Conservation (phyloP, 1,139 yeast species). For the Hyphopichia fennica region DNA sequence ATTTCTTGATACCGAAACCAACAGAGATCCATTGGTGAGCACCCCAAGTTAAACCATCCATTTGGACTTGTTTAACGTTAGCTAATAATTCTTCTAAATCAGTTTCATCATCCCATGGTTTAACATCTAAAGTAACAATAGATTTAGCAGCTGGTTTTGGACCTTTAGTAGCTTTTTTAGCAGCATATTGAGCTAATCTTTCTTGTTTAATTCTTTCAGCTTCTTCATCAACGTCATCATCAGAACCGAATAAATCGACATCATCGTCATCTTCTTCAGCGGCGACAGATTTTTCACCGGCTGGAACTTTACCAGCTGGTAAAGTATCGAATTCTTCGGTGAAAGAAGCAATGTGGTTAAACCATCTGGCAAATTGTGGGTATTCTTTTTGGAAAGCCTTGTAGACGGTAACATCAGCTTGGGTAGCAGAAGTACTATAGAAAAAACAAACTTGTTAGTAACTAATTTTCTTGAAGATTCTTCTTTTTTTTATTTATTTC, state of each 20-base stretch:
- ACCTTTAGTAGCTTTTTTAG: conserved; percentile 95
- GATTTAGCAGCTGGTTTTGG: conserved; percentile 99
- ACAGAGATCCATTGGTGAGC: conserved; percentile 94
- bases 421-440: conserved; percentile 77
- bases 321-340: conserved; percentile 77
- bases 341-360: conserved; percentile 94
- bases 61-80: conserved; percentile 77
- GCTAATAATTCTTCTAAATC: conserved; percentile 85
- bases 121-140: conserved; percentile 91
- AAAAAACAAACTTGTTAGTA: conserved; percentile 30
- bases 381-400: conserved; percentile 90
- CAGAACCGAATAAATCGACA: conserved; percentile 93
- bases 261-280: conserved; percentile 84
- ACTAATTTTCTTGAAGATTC: neutral
- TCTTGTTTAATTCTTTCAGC: conserved; percentile 96
- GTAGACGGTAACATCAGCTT: conserved; percentile 94
- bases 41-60: conserved; percentile 98
- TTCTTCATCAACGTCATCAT: conserved; percentile 90
- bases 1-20: conserved; percentile 99
- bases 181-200: conserved; percentile 97
- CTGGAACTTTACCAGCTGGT: conserved; percentile 73
- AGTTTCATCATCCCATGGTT: conserved; percentile 99
- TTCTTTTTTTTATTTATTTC: too few relatives aligned
- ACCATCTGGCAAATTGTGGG: conserved; percentile 98
- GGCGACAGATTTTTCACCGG: conserved; percentile 55